Conservation (phyloP, 1,284 basidiomycete species). For the Polyporus tsugae region DNA sequence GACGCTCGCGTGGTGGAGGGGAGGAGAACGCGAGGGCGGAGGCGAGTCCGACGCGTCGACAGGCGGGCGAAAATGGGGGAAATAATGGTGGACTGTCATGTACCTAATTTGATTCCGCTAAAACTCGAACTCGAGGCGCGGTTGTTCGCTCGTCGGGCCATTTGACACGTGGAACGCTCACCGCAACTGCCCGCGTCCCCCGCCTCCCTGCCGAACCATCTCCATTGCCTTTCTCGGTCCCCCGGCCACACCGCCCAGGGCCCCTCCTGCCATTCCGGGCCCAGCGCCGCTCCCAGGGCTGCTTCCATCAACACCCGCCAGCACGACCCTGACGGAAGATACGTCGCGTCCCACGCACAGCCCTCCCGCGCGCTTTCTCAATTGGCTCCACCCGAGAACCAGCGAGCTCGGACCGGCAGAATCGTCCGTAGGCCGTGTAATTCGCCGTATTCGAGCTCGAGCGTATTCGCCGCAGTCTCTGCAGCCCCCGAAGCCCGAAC, state of each 20-base stretch:
- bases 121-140: constrained; percentile 33
- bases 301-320: constrained; percentile 28
- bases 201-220: constrained; percentile 18
- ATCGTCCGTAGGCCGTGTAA: constrained; percentile 3
- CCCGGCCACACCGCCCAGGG: background rate
- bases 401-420: constrained; percentile 1
- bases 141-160: constrained; percentile 33
- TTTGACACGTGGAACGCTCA: constrained; percentile 42
- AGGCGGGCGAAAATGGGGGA: constrained; percentile 30
- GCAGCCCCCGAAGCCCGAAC: background rate
- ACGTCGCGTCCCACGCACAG: constrained; percentile 15
- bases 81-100: constrained; percentile 38
- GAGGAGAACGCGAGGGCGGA: constrained; percentile 32
- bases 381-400: constrained; percentile 2
- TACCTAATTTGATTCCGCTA: constrained; percentile 42
- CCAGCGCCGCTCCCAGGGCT: constrained; percentile 17
- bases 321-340: constrained; percentile 33
- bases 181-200: constrained; percentile 32
- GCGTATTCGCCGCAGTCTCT: constrained; percentile 2
- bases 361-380: constrained; percentile 10
- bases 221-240: constrained; percentile 6
- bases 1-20: constrained; percentile 35
- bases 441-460: constrained; percentile 7
- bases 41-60: constrained; percentile 35
- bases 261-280: constrained; percentile 12